Evolutionary conservation across 306 rosid species (phyloP).

Genomic region (Rosa chinensis): DNA sequence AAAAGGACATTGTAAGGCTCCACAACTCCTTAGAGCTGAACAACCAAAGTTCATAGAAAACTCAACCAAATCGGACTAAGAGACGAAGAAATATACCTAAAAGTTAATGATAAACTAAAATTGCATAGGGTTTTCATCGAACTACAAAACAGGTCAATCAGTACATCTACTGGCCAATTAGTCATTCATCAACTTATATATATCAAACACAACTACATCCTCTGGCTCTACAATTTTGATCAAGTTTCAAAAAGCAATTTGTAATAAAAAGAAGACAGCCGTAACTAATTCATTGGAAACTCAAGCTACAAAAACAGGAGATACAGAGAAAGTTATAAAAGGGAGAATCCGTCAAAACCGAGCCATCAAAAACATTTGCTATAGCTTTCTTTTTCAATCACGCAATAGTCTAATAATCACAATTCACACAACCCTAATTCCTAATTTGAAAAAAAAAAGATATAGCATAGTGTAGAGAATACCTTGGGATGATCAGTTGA

Average conservation of each 20-base stretch:
- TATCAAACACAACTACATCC: background rate
- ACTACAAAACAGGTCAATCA: background rate
- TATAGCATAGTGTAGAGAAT: no score
- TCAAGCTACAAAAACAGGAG: background rate
- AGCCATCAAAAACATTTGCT: no score
- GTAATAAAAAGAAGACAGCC: background rate
- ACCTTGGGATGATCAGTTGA: no score
- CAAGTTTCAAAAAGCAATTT: background rate
- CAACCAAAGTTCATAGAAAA: background rate
- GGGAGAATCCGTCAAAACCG: background rate
- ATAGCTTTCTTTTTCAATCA: no score
- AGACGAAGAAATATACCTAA: background rate
- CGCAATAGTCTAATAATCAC: no score
- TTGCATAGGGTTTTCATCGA: background rate
- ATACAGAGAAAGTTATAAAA: background rate
- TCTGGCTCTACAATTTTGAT: background rate
- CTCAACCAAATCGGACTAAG: background rate
- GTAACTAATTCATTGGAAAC: background rate
- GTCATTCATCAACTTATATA: background rate
- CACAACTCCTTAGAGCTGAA: background rate
- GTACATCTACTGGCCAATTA: background rate
- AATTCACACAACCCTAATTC: no score
- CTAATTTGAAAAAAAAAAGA: no score
- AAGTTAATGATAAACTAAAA: background rate
- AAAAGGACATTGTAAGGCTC: no score